Base-by-base conservation (phyloP, 2,329 filamentous ascomycete genomes). In the Teratosphaeria viscida region DNA sequence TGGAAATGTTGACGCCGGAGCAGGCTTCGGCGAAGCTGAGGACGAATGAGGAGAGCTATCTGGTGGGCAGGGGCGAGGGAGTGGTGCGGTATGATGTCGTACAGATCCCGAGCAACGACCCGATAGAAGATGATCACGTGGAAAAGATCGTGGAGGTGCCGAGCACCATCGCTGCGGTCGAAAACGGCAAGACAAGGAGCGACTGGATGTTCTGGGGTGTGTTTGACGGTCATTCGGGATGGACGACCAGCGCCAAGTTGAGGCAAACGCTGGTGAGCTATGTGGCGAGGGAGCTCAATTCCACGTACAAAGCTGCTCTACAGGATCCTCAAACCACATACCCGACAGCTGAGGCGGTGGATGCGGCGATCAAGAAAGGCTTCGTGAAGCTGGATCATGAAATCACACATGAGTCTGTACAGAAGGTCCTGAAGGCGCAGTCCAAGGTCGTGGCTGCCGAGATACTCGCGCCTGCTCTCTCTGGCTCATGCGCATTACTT, bases 151-250 rank as follows among this genome's bases (percentile, higher is more conserved):
- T 99, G 54, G 90, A 97, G 74, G 85, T 96, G 8, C 88, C 90
- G 4, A 81, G 82, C 57, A 80, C 78, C 56, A 77, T 82, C 47
- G 79, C 81, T 29, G 79, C 80, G 16, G 78, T 79, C 7, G 77
- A 82, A 68, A 76, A 82, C 71, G 75, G 81, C 43, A 79, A 81
- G 16, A 65, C 79, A 19, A 85, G 80, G 61, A 89, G 83, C 62
- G 95, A 99, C 75, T 99, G 94, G 94, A 97, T 97, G 91, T 99
- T 99, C 74, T 99, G 95, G 94, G 94, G 92, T 60, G 92, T 99
- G 19, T 99, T 97, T 74, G 94, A 99, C 71, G 94, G 94, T 0
- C 94, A 99, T 75, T 95, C 90, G 54, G 94, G 94, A 66, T 99
- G 94, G 94, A 96, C 94, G 4, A 99, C 94, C 6, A 97, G 94